Base-by-base conservation (phyloP, 2,329 filamentous ascomycete genomes). In the Aspergillus floridensis region DNA sequence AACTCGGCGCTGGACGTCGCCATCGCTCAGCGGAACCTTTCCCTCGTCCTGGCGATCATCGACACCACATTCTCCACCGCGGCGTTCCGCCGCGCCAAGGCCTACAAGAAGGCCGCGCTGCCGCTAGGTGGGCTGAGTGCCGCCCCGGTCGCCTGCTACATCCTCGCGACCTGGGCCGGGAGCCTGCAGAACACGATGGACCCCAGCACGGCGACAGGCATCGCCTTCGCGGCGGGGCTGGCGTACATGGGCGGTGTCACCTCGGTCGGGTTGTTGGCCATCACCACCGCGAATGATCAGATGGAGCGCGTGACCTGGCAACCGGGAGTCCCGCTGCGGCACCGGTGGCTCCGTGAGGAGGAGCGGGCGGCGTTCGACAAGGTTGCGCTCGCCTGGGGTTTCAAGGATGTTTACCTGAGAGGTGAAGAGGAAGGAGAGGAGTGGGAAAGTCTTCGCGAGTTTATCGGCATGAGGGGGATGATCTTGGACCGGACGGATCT, bases 231-330 rank as follows among this genome's bases (percentile, higher is more conserved):
- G 0, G 93, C 91, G 12, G 89, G 95, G 53, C 79, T 93, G 62
- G 90, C 92, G 6, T 99, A 98, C 74, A 82, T 96, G 47, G 84
- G 86, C 21, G 91, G 92, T 63, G 92, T 92, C 4, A 88, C 86
- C 4, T 91, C 88, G 10, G 85, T 98, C 56, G 95, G 93, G 2
- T 79, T 95, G 47, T 86, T 98, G 41, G 92, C 93, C 8, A 80
- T 96, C 60, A 88, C 91, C 26, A 97, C 93, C 35, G 83, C 88
- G 61, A 97, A 97, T 76, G 93, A 98, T 74, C 92, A 98, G 76
- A 96, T 97, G 91, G 88, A 89, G 69, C 86, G 95, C 21, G 92
- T 98, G 5, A 93, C 91, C 2, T 99, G 95, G 95, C 83, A 89
- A 8, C 86, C 86, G 0, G 95, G 95, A 11, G 88, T 91, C 35